Evolutionary conservation across 1,284 basidiomycete species (phyloP).

Genomic region (Rhodotorula sp.): DNA sequence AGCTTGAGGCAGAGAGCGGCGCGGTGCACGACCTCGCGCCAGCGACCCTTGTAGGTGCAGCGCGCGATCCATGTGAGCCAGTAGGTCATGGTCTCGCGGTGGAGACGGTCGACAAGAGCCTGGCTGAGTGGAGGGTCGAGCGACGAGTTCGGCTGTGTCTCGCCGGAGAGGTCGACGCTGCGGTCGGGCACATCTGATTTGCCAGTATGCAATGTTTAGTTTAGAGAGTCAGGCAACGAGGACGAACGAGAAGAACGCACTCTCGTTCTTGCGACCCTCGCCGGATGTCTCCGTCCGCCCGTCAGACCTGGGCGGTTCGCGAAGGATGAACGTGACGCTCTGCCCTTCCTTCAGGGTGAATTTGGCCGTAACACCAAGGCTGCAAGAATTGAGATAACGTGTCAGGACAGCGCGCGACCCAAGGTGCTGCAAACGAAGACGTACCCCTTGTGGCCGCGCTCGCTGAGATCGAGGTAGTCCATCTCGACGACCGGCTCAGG

Average conservation of each 20-base stretch:
- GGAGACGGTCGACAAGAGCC: conserved; percentile 13
- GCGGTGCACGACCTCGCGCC: conserved; percentile 86
- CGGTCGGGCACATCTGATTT: conserved; percentile 23
- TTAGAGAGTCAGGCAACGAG: no score
- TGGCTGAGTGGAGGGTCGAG: conserved; percentile 29
- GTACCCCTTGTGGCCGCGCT: conserved; percentile 58
- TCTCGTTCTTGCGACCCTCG: background rate
- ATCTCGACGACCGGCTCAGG: conserved; percentile 52
- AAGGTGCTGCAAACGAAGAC: background rate
- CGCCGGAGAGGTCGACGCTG: background rate
- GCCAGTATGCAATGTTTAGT: no score
- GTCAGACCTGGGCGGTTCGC: conserved; percentile 54
- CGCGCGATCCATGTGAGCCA: conserved; percentile 82
- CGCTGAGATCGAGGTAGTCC: conserved; percentile 58
- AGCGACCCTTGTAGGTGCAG: conserved; percentile 82
- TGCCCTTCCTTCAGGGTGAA: conserved; percentile 77
- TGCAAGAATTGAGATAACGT: background rate
- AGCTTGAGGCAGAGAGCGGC: conserved; percentile 82
- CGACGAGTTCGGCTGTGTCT: conserved; percentile 6
- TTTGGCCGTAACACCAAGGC: conserved; percentile 54
- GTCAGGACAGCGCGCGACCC: background rate
- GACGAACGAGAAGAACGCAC: background rate
- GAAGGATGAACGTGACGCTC: conserved; percentile 76
- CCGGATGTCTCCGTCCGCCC: conserved; percentile 12
- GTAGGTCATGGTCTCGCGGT: conserved; percentile 72